Conservation (phyloP, 805 yeast genomes). For the Monosporozyma solicola region DNA sequence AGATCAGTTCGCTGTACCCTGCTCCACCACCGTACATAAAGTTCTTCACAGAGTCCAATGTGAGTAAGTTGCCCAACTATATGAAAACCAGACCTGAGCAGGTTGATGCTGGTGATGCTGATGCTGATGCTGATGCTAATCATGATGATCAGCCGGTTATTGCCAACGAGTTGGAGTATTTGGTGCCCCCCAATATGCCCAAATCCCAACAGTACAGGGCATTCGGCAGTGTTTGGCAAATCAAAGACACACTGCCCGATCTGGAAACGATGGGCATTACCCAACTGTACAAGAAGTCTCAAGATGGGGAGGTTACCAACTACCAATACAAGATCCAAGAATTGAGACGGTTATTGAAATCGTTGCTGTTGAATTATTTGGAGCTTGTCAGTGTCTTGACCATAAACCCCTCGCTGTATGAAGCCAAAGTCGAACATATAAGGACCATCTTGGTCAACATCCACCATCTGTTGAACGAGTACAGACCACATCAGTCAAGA, state of each 20-base stretch:
- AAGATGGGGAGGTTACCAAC: conserved; percentile 21
- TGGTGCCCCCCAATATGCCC: conserved; percentile 60
- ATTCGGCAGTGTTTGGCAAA: conserved; percentile 86
- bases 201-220: conserved; percentile 62
- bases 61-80: conserved; percentile 34
- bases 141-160: conserved; percentile 5
- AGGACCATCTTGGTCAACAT: conserved; percentile 76
- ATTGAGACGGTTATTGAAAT: conserved; percentile 69
- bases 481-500: conserved; percentile 90
- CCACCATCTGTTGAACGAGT: conserved; percentile 85
- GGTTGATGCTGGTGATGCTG: background rate
- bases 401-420: conserved; percentile 57
- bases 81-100: conserved; percentile 11
- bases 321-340: conserved; percentile 53
- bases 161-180: conserved; percentile 35
- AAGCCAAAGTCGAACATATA: conserved; percentile 64
- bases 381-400: conserved; percentile 74
- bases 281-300: conserved; percentile 48
- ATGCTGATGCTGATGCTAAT: background rate
- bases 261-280: conserved; percentile 67
- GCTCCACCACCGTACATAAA: conserved; percentile 85
- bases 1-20: conserved; percentile 71
- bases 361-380: conserved; percentile 68
- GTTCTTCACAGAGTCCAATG: conserved; percentile 63
- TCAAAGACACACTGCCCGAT: conserved; percentile 63